Evolutionary conservation across 2,329 filamentous ascomycete species (phyloP), one percentile per base, ranked within the genome.

Genomic region (Claviceps sp.): DNA sequence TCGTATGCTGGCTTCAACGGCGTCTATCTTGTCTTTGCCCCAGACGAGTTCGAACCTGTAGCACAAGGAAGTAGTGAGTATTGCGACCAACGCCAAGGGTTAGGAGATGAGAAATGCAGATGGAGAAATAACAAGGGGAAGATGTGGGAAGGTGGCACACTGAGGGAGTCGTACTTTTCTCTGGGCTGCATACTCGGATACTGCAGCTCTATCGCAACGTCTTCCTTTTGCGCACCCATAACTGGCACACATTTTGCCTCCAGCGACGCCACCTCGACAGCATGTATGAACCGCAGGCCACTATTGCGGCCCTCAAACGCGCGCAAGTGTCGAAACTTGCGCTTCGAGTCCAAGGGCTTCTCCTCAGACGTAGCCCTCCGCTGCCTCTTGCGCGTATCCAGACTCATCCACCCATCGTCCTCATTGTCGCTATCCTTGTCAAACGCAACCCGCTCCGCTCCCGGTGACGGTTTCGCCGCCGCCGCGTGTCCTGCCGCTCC

Each of bases 21-120:
- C 85, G 60, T 90, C 83, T 57, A 89, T 86, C 57, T 83, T 84
- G 57, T 94, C 87, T 56, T 85, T 84, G 47, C 86, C 86, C 62
- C 80, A 80, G 29, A 91, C 83, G 9, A 93, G 77, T 60, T 90
- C 79, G 46, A 65, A 68, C 49, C 66, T 69, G 49, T 55, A 56
- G 5, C 17, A 52, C 51, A 37, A 26, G 17, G 42, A 34, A n/a
- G 42, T 34, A 39, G 37, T 40, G 13, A 22, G 20, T 9, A 16
- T 43, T 4, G 7, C 43, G n/a, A 49, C 38, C 26, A 8, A 39
- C 7, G 9, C 2, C 44, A 47, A 45, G 20, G 29, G 23, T 23
- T 14, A 23, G 20, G 20, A 1, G 4, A 16, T 11, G 20, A 42
- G 13, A 13, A 40, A 9, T 40, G 38, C 26, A 29, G 17, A 34